Conservation (phyloP, 2,329 filamentous ascomycete genomes). For the Fusarium xyrophilum region DNA sequence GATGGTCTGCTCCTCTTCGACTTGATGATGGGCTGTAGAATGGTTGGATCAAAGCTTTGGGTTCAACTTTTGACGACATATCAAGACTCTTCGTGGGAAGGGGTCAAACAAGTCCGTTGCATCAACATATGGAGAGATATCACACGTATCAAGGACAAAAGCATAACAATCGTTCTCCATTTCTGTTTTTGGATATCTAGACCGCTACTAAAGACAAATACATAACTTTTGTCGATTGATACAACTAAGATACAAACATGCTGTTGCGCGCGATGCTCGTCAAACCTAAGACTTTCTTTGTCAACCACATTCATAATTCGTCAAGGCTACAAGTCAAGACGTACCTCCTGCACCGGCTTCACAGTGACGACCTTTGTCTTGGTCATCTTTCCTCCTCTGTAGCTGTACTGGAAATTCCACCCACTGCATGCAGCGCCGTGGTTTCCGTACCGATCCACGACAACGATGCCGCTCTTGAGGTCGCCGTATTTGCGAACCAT, state of each 20-base stretch:
- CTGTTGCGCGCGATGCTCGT: neutral
- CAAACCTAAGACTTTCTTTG: conserved; percentile 3
- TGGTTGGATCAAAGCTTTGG: too few relatives aligned
- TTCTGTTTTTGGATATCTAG: neutral
- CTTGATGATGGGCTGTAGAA: conserved; percentile 1
- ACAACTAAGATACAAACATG: conserved; percentile 1
- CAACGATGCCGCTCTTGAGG: conserved; percentile 58
- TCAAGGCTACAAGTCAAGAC: conserved; percentile 10
- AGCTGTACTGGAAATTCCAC: conserved; percentile 63
- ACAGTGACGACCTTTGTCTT: conserved; percentile 55
- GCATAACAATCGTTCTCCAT: neutral
- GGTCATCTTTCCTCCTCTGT: conserved; percentile 56
- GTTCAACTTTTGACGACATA: neutral
- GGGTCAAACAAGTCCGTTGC: neutral
- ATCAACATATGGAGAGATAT: neutral
- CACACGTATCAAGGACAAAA: neutral
- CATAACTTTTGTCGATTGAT: neutral
- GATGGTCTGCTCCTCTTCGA: conserved; percentile 8
- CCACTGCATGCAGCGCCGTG: conserved; percentile 60
- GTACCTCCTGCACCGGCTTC: conserved; percentile 26
- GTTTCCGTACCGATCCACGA: conserved; percentile 56
- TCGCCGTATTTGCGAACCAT: conserved; percentile 58
- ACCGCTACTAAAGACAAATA: neutral
- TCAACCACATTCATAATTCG: conserved; percentile 2
- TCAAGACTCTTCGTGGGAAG: neutral